Conservation (phyloP, 1,139 yeast species). For the Yamadazyma membranifaciens region DNA sequence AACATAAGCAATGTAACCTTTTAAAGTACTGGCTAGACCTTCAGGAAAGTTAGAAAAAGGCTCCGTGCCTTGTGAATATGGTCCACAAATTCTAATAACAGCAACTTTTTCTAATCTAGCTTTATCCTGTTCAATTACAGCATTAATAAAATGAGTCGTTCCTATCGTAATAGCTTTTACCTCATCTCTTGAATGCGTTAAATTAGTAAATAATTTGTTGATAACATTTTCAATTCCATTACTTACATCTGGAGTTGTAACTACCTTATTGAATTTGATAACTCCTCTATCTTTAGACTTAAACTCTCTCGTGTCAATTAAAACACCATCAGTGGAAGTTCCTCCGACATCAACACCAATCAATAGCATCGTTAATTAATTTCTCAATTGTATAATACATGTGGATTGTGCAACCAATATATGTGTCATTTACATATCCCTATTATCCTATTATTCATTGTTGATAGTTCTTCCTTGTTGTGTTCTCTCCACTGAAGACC, state of each 20-base stretch:
- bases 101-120: constrained; percentile 39
- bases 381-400: too few species aligned
- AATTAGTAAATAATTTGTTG: constrained; percentile 20
- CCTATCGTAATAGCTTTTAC: constrained; percentile 40
- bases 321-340: constrained; percentile 47
- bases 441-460: too few species aligned
- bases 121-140: constrained; percentile 40
- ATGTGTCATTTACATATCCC: too few species aligned
- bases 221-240: constrained; percentile 39
- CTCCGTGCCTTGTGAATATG: constrained; percentile 29
- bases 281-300: constrained; percentile 26
- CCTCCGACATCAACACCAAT: constrained; percentile 51
- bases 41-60: constrained; percentile 43
- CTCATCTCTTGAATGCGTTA: constrained; percentile 16
- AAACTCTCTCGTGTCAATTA: constrained; percentile 31
- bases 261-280: constrained; percentile 38
- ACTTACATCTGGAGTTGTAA: constrained; percentile 43
- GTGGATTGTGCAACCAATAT: too few species aligned
- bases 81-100: constrained; percentile 37
- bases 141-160: constrained; percentile 46
- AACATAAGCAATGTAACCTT: constrained; percentile 29
- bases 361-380: constrained; percentile 6
- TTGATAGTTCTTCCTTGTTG: too few species aligned
- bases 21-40: constrained; percentile 26
- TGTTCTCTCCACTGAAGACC: too few species aligned